phyloP scores from a whole-genome alignment of 352 stramenopile species.

The Pythium apleroticum region DNA sequence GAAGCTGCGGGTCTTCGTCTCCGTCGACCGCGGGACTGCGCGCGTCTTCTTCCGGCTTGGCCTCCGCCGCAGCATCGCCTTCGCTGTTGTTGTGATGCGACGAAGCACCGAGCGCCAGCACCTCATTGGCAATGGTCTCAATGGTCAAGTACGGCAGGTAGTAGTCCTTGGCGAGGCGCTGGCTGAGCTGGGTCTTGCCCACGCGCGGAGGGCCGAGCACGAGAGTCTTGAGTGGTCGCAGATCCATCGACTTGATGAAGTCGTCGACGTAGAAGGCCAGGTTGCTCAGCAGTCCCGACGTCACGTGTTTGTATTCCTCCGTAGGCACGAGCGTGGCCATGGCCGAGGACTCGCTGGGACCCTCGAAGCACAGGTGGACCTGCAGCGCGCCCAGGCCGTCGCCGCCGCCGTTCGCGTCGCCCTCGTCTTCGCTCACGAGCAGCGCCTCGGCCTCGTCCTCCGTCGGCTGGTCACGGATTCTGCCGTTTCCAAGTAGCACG shows the following conservation, averaged over 20 bases:
- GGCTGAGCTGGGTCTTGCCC: constrained; percentile 63
- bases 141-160: constrained; percentile 66
- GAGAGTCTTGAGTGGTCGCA: constrained; percentile 69
- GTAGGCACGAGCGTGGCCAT: constrained; percentile 55
- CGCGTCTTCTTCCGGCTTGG: constrained; percentile 25
- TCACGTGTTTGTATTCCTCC: constrained; percentile 72
- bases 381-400: constrained; percentile 57
- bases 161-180: constrained; percentile 63
- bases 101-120: constrained; percentile 25
- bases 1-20: constrained; percentile 32
- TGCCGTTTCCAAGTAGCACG: constrained; percentile 52
- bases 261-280: constrained; percentile 68
- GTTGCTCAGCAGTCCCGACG: constrained; percentile 58
- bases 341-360: constrained; percentile 31
- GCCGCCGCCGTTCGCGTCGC: constrained; percentile 12
- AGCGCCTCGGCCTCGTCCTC: constrained; percentile 57
- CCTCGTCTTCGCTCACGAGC: constrained; percentile 59
- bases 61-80: constrained; percentile 1
- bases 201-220: constrained; percentile 64
- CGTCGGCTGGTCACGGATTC: constrained; percentile 37
- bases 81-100: constrained; percentile 17
- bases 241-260: constrained; percentile 72
- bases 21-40: constrained; percentile 19
- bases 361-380: constrained; percentile 72
- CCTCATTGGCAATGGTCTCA: constrained; percentile 43